A percentile compares a stretch with the other conserved stretches of the same genome.
Evolutionary conservation across 176 grass and related monocot genomes (phyloP).

Genomic region (Zea luxurians): DNA sequence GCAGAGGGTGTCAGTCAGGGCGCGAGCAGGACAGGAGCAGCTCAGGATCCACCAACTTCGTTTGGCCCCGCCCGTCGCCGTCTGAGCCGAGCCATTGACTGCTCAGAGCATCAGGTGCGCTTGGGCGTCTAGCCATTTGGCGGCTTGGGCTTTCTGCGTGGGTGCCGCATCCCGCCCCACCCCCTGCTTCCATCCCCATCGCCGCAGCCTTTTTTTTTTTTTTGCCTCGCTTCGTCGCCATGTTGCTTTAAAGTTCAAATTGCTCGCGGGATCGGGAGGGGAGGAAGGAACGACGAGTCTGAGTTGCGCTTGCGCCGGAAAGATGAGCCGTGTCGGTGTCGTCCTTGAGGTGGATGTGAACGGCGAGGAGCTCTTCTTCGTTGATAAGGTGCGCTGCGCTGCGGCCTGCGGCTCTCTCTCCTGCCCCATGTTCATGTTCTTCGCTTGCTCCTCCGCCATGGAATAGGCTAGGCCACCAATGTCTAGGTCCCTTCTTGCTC

Average conservation of each 20-base stretch:
- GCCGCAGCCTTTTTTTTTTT: constrained; percentile 34
- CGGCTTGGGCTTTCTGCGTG: constrained; percentile 51
- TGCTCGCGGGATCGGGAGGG: constrained; percentile 13
- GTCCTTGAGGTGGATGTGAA: constrained; percentile 86
- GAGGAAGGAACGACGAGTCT: neutral
- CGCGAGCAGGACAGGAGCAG: constrained; percentile 10
- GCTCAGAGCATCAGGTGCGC: constrained; percentile 16
- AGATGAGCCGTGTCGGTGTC: constrained; percentile 64
- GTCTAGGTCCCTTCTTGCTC: neutral
- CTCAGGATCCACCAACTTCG: constrained; percentile 57
- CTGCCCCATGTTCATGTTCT: neutral
- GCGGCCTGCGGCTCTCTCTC: neutral
- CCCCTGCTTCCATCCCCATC: constrained; percentile 57
- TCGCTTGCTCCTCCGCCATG: neutral
- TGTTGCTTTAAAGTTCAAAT: constrained; percentile 44
- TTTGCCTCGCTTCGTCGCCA: neutral
- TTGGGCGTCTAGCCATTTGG: constrained; percentile 44
- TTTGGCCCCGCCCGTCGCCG: neutral
- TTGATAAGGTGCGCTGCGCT: constrained; percentile 50
- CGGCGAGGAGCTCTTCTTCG: constrained; percentile 77
- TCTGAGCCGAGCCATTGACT: constrained; percentile 43
- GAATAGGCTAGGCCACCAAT: neutral
- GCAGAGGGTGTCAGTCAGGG: constrained; percentile 32
- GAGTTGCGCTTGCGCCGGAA: neutral
- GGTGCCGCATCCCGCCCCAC: constrained; percentile 28